phyloP scores from a whole-genome alignment of 176 grass and related monocot species.

The Olyra latifolia region DNA sequence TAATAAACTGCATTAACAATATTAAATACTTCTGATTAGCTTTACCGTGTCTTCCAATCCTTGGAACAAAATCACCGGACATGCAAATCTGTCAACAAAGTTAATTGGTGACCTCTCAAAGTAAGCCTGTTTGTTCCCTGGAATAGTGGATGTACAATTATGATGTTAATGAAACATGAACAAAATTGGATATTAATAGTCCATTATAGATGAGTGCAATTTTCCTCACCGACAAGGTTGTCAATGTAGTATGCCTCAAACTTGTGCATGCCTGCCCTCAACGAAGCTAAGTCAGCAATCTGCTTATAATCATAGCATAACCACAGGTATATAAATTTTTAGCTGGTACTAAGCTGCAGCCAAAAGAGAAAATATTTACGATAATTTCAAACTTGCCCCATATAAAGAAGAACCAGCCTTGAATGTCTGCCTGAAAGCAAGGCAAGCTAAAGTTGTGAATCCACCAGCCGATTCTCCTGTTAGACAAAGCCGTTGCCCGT shows the following conservation, averaged over 20 bases:
- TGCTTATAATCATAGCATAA: constrained; percentile 38
- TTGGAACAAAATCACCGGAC: constrained; percentile 92
- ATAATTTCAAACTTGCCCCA: constrained; percentile 55
- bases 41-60: constrained; percentile 88
- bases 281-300: constrained; percentile 70
- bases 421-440: constrained; percentile 86
- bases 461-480: constrained; percentile 83
- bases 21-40: background rate
- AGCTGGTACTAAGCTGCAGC: background rate
- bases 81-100: constrained; percentile 78
- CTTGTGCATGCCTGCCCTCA: constrained; percentile 66
- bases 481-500: constrained; percentile 72
- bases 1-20: background rate
- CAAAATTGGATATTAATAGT: background rate
- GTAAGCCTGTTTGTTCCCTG: constrained; percentile 62
- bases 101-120: constrained; percentile 85
- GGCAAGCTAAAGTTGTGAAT: constrained; percentile 85
- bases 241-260: constrained; percentile 82
- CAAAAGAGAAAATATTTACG: background rate
- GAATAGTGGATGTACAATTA: constrained; percentile 26
- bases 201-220: background rate
- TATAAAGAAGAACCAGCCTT: constrained; percentile 80
- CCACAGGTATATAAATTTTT: background rate
- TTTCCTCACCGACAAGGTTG: constrained; percentile 72
- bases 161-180: constrained; percentile 11